These are phyloP conservation scores for Linaria vulgaris DNA, from an alignment of 257 asterid genomes.

Conservation along the genomic window DNA sequence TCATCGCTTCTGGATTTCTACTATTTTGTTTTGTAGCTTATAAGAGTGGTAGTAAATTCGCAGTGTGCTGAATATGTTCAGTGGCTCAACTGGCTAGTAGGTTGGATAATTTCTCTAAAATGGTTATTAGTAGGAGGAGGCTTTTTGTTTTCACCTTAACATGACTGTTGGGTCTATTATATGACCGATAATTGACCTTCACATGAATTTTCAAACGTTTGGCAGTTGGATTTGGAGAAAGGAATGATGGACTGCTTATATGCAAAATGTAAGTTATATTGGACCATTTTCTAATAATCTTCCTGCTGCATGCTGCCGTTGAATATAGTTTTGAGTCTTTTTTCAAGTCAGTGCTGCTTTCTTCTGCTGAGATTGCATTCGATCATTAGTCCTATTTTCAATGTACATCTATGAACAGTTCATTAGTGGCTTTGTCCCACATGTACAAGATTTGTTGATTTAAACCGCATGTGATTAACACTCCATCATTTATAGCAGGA, in stretches of 20 bases:
- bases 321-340: background rate
- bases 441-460: background rate
- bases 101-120: too few relatives aligned
- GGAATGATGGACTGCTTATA: conserved; percentile 98
- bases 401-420: background rate
- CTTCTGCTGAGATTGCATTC: background rate
- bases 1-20: too few relatives aligned
- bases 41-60: too few relatives aligned
- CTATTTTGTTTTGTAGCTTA: too few relatives aligned
- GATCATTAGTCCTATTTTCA: background rate
- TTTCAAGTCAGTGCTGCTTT: background rate
- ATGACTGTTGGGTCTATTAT: too few relatives aligned
- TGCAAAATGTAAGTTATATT: conserved; percentile 78
- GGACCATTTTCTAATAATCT: conserved; percentile 1
- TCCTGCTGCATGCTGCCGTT: background rate
- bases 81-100: too few relatives aligned
- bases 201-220: conserved; percentile 11
- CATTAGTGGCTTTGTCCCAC: background rate
- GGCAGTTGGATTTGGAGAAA: conserved; percentile 92
- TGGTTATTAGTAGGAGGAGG: background rate
- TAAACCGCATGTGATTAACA: background rate
- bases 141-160: background rate
- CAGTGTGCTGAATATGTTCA: too few relatives aligned
- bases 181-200: background rate
- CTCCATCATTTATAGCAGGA: background rate